These are phyloP conservation scores for Phytopythium cucurbitacearum DNA, from an alignment of 352 stramenopile genomes.

Conservation along the genomic window DNA sequence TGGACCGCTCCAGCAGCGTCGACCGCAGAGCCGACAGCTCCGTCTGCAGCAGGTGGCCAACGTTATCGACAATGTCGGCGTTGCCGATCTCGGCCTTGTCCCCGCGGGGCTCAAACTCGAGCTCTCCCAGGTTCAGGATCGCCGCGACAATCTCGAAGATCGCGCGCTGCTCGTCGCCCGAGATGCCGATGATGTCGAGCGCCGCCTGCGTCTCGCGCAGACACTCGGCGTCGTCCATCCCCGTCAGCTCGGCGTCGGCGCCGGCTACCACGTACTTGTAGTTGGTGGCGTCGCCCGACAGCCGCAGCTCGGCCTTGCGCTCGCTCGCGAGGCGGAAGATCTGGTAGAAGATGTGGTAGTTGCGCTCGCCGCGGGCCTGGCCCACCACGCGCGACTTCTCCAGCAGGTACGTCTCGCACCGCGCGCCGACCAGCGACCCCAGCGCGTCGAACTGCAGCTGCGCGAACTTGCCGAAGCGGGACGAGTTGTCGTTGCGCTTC, in stretches of 20 bases:
- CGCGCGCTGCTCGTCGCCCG: slow-evolving; percentile 83
- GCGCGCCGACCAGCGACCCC: slow-evolving; percentile 58
- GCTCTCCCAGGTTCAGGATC: slow-evolving; percentile 96
- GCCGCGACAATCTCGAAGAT: slow-evolving; percentile 94
- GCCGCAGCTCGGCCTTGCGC: slow-evolving; percentile 47
- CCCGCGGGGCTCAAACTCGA: slow-evolving; percentile 82
- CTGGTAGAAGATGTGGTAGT: slow-evolving; percentile 99
- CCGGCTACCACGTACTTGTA: slow-evolving; percentile 81
- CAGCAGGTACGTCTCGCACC: slow-evolving; percentile 92
- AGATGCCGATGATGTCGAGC: slow-evolving; percentile 88
- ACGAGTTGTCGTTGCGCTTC: slow-evolving; percentile 82
- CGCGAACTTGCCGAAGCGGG: slow-evolving; percentile 77
- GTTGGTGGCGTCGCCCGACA: slow-evolving; percentile 48
- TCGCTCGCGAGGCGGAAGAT: slow-evolving; percentile 63
- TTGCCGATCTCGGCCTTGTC: slow-evolving; percentile 60
- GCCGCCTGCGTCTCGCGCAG: slow-evolving; percentile 86
- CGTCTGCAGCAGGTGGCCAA: slow-evolving; percentile 54
- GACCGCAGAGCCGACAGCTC: slow-evolving; percentile 70
- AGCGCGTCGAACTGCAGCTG: slow-evolving; percentile 70
- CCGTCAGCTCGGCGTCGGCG: slow-evolving; percentile 44
- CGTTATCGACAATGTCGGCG: slow-evolving; percentile 49
- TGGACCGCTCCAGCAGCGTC: slow-evolving; percentile 87
- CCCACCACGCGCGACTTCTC: slow-evolving; percentile 95
- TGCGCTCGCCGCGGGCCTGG: slow-evolving; percentile 90
- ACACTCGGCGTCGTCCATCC: slow-evolving; percentile 64